These are phyloP conservation scores for Xylariaceae sp. DNA, from an alignment of 2,329 filamentous ascomycete species.

Conservation along the genomic window DNA sequence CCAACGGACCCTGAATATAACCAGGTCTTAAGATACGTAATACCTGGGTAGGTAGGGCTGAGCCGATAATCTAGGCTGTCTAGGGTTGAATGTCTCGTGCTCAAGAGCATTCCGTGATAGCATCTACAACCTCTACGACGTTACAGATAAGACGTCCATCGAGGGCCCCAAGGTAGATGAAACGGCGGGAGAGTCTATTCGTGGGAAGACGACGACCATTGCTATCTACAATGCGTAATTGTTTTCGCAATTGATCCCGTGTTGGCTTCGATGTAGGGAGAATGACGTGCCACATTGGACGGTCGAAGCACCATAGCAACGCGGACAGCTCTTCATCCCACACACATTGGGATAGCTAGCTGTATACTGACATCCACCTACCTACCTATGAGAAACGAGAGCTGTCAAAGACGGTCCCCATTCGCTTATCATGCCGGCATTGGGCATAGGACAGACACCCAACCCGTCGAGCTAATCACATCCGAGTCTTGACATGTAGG, in stretches of 20 bases:
- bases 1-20: background rate
- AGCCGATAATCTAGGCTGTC: background rate
- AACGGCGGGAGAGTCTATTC: background rate
- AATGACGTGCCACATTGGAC: background rate
- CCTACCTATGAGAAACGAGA: too few relatives aligned
- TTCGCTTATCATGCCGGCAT: background rate
- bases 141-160: background rate
- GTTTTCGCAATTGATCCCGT: background rate
- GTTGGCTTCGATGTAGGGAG: background rate
- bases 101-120: background rate
- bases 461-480: background rate
- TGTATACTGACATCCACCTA: too few relatives aligned
- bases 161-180: background rate
- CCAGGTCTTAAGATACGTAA: background rate
- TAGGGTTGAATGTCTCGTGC: background rate
- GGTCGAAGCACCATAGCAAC: background rate
- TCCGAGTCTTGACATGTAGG: background rate
- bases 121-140: background rate
- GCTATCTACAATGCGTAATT: background rate
- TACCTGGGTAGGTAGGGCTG: background rate
- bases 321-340: background rate
- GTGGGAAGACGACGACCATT: background rate
- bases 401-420: background rate
- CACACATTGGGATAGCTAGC: background rate
- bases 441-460: background rate